Conservation (phyloP, 345 rosid genomes). For the Trapa bicornis region DNA sequence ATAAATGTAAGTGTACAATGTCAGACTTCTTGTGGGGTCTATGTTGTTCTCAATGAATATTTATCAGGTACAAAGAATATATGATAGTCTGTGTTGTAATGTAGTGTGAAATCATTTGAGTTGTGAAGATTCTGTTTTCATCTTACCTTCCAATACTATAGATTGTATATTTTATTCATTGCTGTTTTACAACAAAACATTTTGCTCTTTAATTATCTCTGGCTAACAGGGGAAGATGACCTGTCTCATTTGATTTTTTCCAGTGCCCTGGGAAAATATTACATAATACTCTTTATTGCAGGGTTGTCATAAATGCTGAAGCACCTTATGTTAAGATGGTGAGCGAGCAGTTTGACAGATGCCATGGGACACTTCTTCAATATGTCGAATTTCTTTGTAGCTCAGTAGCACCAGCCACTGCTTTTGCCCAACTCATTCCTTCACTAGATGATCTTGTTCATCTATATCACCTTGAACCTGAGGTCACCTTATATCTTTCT, state of each 20-base stretch:
- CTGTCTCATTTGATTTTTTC: background rate
- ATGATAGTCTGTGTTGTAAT: no score
- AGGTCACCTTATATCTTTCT: slow-evolving; percentile 38
- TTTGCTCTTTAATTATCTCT: no score
- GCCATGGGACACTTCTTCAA: slow-evolving; percentile 98
- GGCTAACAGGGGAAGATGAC: background rate
- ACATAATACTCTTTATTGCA: slow-evolving; percentile 23
- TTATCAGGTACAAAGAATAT: no score
- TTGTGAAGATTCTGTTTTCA: background rate
- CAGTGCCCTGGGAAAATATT: background rate
- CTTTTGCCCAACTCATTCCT: slow-evolving; percentile 76
- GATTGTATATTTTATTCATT: background rate
- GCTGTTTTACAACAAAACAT: background rate
- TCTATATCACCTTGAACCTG: slow-evolving; percentile 88
- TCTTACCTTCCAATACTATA: background rate
- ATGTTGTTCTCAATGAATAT: no score
- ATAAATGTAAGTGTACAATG: background rate
- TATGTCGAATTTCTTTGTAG: slow-evolving; percentile 87
- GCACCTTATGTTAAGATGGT: slow-evolving; percentile 99
- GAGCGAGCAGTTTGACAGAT: slow-evolving; percentile 93
- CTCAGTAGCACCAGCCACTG: slow-evolving; percentile 63
- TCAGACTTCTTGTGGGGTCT: no score
- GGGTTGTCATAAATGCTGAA: slow-evolving; percentile 83
- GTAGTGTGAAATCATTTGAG: background rate
- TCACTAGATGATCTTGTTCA: slow-evolving; percentile 82